These are phyloP conservation scores for Pythium dissimile DNA, from an alignment of 352 stramenopile species.

Conservation along the genomic window DNA sequence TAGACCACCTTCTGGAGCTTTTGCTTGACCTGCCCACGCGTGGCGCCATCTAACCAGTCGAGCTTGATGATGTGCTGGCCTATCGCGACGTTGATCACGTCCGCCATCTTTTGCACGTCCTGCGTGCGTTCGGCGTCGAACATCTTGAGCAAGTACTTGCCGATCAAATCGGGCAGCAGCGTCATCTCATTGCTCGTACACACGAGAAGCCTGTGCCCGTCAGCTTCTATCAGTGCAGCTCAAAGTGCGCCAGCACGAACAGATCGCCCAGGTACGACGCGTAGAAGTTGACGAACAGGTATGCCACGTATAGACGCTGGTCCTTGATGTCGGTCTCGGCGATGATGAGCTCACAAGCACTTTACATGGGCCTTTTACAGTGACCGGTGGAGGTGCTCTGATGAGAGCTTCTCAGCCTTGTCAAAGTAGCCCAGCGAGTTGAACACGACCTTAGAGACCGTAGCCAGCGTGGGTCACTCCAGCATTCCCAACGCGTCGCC, in stretches of 20 bases:
- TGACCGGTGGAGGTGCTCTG: slow-evolving; percentile 19
- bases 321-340: slow-evolving; percentile 19
- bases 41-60: slow-evolving; percentile 87
- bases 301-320: slow-evolving; percentile 48
- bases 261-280: slow-evolving; percentile 34
- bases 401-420: slow-evolving; percentile 35
- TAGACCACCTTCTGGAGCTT: slow-evolving; percentile 68
- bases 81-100: slow-evolving; percentile 76
- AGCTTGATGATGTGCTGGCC: slow-evolving; percentile 74
- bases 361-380: too few relatives aligned
- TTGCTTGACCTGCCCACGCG: slow-evolving; percentile 60
- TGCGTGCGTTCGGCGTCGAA: slow-evolving; percentile 70
- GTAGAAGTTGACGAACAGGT: slow-evolving; percentile 35
- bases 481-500: slow-evolving; percentile 31
- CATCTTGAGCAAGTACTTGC: slow-evolving; percentile 68
- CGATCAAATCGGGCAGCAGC: slow-evolving; percentile 41
- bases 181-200: slow-evolving; percentile 36
- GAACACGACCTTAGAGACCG: slow-evolving; percentile 39
- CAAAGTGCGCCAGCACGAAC: slow-evolving; percentile 84
- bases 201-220: slow-evolving; percentile 60
- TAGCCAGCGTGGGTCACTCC: slow-evolving; percentile 29
- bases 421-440: slow-evolving; percentile 46
- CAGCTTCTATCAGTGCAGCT: slow-evolving; percentile 80
- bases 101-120: slow-evolving; percentile 73
- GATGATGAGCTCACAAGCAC: too few relatives aligned